These are phyloP conservation scores for Schizopora paradoxa DNA, from an alignment of 1,284 basidiomycete genomes.

Conservation along the genomic window DNA sequence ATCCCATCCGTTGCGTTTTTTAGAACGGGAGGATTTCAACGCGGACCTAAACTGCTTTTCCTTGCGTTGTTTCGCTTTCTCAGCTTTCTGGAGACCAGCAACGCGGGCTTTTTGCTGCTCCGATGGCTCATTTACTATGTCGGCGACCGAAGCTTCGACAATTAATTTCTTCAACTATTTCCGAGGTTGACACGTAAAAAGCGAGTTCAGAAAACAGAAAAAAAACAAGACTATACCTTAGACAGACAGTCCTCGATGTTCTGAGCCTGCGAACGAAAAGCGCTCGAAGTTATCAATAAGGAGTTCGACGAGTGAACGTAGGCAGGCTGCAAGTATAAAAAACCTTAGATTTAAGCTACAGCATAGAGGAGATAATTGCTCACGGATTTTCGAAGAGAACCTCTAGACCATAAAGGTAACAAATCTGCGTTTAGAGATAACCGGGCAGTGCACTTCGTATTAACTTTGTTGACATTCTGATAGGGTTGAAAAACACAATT, in stretches of 20 bases:
- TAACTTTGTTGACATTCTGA: constrained; percentile 79
- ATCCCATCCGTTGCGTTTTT: too few relatives aligned
- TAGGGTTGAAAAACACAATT: not conserved
- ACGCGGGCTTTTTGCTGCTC: constrained; percentile 53
- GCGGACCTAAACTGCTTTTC: constrained; percentile 50
- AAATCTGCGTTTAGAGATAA: constrained; percentile 51
- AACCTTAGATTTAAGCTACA: constrained; percentile 2
- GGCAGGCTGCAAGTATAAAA: constrained; percentile 40
- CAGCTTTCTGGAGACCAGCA: constrained; percentile 37
- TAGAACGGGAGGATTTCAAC: constrained; percentile 37
- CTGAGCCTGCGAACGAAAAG: constrained; percentile 66
- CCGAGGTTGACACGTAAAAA: not conserved
- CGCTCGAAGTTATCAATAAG: constrained; percentile 60
- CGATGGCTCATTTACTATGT: constrained; percentile 50
- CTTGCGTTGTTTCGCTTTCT: constrained; percentile 39
- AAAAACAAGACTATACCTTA: constrained; percentile 41
- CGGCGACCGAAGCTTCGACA: constrained; percentile 39
- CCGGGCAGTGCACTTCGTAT: constrained; percentile 66
- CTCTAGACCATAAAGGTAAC: constrained; percentile 65
- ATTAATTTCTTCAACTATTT: constrained; percentile 30
- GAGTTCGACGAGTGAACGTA: constrained; percentile 62
- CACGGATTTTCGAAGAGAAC: constrained; percentile 48
- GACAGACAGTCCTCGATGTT: constrained; percentile 66
- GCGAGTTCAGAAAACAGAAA: constrained; percentile 17
- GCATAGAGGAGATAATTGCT: constrained; percentile 20